phyloP scores from a whole-genome alignment of 1,284 basidiomycete species.

The Apiotrichum mycotoxinovorans region DNA sequence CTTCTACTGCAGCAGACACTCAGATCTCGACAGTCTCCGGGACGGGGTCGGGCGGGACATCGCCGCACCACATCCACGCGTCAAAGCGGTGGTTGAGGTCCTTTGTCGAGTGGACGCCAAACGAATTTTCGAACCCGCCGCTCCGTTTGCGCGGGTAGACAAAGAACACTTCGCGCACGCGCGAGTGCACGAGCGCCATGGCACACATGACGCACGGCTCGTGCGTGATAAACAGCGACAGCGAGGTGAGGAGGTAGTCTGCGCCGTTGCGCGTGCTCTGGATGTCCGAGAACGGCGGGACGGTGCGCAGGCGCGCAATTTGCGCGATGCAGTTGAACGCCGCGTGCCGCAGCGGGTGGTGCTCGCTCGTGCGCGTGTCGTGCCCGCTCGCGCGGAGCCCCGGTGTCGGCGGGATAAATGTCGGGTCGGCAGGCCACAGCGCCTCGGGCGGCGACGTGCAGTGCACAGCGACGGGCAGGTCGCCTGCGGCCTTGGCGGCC shows the following conservation, averaged over 20 bases:
- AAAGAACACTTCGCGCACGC: conserved; percentile 78
- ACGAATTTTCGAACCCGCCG: conserved; percentile 38
- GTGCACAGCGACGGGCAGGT: conserved; percentile 74
- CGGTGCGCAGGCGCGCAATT: conserved; percentile 55
- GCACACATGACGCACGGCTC: conserved; percentile 94
- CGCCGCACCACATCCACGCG: conserved; percentile 53
- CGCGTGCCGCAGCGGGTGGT: conserved; percentile 78
- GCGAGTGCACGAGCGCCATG: conserved; percentile 87
- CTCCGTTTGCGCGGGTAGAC: conserved; percentile 65
- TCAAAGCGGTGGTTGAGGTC: conserved; percentile 78
- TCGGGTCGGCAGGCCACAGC: conserved; percentile 42
- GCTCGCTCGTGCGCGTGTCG: conserved; percentile 65
- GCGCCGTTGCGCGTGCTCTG: conserved; percentile 57
- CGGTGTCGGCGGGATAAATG: conserved; percentile 54
- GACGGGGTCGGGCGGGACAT: conserved; percentile 25
- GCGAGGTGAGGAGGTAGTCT: conserved; percentile 78
- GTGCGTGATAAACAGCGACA: conserved; percentile 80
- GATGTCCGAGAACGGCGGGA: conserved; percentile 44
- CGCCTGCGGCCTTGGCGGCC: conserved; percentile 54
- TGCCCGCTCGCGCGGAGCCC: conserved; percentile 51
- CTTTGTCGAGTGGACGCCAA: conserved; percentile 68
- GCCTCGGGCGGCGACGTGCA: conserved; percentile 62
- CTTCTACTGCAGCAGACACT: neutral
- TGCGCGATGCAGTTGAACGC: conserved; percentile 68
- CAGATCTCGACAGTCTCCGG: conserved; percentile 13